A percentile compares a stretch with the other conserved stretches of the same genome.
Conservation (phyloP, 495 filamentous ascomycete species). For the Mycothermus thermophilus region DNA sequence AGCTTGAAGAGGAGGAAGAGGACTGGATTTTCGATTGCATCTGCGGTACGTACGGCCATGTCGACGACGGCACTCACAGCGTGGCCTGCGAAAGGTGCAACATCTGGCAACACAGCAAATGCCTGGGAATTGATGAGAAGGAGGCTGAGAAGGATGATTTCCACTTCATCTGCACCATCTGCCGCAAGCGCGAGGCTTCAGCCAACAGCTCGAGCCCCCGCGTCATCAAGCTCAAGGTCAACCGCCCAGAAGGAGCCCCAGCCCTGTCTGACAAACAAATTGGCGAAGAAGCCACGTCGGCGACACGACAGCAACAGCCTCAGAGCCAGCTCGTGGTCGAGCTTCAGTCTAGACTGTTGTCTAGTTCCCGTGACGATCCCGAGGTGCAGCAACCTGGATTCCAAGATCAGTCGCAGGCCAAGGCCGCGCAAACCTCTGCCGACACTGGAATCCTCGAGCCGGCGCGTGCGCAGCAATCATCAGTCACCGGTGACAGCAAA, state of each 20-base stretch:
- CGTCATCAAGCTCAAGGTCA: constrained; percentile 59
- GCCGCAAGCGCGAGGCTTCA: constrained; percentile 38
- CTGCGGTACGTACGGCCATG: constrained; percentile 77
- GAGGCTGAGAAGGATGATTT: constrained; percentile 80
- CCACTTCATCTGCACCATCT: constrained; percentile 72
- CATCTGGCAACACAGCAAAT: constrained; percentile 92
- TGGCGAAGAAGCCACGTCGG: not conserved
- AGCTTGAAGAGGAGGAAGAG: constrained; percentile 58
- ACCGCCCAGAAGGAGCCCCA: constrained; percentile 34
- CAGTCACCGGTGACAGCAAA: constrained; percentile 12
- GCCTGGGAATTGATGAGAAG: constrained; percentile 60
- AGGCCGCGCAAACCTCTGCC: not conserved
- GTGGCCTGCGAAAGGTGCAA: constrained; percentile 92
- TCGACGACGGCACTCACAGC: constrained; percentile 86
- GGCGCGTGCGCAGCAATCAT: not conserved
- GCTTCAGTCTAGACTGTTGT: constrained; percentile 4
- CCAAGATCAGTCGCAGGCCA: not conserved
- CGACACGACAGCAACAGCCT: not conserved
- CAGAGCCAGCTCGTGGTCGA: constrained; percentile 8
- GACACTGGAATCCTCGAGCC: not conserved
- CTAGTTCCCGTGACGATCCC: not conserved
- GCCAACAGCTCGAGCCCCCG: constrained; percentile 29
- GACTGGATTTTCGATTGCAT: constrained; percentile 93
- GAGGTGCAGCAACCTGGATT: not conserved
- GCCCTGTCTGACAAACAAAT: constrained; percentile 4